Conservation (phyloP, 2,329 filamentous ascomycete genomes). For the Penicillium sp. region DNA sequence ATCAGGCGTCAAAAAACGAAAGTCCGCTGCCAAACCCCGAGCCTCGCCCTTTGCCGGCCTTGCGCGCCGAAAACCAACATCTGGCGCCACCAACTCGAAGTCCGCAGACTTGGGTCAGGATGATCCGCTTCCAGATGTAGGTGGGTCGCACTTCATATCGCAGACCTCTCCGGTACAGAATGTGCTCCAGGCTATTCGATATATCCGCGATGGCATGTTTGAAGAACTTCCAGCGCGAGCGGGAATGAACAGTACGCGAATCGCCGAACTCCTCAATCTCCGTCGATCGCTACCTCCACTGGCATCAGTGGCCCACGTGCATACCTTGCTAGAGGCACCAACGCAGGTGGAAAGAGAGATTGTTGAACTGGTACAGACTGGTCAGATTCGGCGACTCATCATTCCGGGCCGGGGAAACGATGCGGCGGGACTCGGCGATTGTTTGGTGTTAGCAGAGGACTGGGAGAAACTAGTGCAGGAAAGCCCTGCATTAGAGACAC, state of each 20-base stretch:
- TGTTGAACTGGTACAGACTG: conserved; percentile 52
- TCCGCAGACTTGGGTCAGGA: conserved; percentile 24
- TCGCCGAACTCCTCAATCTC: conserved; percentile 61
- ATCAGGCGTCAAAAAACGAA: conserved; percentile 48
- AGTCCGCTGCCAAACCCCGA: conserved; percentile 30
- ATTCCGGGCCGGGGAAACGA: conserved; percentile 61
- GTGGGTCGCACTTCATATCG: conserved; percentile 52
- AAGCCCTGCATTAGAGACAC: conserved; percentile 35
- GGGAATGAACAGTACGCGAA: conserved; percentile 64
- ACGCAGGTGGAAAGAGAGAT: conserved; percentile 64
- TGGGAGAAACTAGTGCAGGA: conserved; percentile 50
- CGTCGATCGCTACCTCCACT: conserved; percentile 58
- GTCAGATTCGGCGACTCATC: conserved; percentile 56
- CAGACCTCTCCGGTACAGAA: conserved; percentile 49
- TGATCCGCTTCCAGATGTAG: conserved; percentile 54
- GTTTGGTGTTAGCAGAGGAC: conserved; percentile 56
- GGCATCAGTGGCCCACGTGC: conserved; percentile 62
- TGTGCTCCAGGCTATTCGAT: conserved; percentile 56
- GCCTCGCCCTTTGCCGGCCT: conserved; percentile 43
- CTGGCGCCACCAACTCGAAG: conserved; percentile 27
- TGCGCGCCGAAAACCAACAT: conserved; percentile 43
- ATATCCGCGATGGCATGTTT: conserved; percentile 58
- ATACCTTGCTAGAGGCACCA: conserved; percentile 58
- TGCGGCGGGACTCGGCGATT: conserved; percentile 59
- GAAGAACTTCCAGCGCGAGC: conserved; percentile 56